Percentiles rank a stretch among this genome's conserved stretches.
phyloP scores from a whole-genome alignment of 352 stramenopile species.

The Aphanomyces invadans region DNA sequence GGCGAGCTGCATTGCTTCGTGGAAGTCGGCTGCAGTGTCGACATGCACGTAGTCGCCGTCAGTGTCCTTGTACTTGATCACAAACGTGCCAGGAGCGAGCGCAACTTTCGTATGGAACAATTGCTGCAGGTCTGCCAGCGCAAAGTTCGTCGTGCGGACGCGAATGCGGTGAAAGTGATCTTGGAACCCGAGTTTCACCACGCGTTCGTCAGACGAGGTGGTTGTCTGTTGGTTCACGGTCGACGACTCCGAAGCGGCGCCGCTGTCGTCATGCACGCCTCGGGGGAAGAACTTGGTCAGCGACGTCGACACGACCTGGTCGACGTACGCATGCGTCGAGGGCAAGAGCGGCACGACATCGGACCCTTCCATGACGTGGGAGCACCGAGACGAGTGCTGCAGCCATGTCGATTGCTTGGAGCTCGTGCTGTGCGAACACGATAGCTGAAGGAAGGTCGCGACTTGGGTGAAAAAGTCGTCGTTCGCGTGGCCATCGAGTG shows the following conservation, averaged over 20 bases:
- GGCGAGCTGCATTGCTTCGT: conserved; percentile 13
- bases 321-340: too few species aligned
- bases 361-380: neutral
- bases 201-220: neutral
- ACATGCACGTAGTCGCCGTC: conserved; percentile 18
- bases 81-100: neutral
- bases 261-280: neutral
- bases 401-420: neutral
- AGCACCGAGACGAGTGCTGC: neutral
- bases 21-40: conserved; percentile 6
- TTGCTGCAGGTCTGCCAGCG: conserved; percentile 5
- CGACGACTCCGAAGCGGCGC: neutral
- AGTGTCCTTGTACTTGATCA: conserved; percentile 22
- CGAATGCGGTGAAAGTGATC: conserved; percentile 18
- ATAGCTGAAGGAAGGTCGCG: neutral
- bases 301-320: too few species aligned
- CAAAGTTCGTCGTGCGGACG: neutral
- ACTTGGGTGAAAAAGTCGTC: neutral
- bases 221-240: neutral
- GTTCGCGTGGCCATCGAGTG: neutral
- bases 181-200: conserved; percentile 19
- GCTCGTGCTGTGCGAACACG: neutral
- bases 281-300: neutral
- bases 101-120: conserved; percentile 4
- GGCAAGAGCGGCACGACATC: neutral